These are phyloP conservation scores for Ophiostoma himal-ulmi DNA, from an alignment of 2,329 filamentous ascomycete genomes.

Conservation along the genomic window DNA sequence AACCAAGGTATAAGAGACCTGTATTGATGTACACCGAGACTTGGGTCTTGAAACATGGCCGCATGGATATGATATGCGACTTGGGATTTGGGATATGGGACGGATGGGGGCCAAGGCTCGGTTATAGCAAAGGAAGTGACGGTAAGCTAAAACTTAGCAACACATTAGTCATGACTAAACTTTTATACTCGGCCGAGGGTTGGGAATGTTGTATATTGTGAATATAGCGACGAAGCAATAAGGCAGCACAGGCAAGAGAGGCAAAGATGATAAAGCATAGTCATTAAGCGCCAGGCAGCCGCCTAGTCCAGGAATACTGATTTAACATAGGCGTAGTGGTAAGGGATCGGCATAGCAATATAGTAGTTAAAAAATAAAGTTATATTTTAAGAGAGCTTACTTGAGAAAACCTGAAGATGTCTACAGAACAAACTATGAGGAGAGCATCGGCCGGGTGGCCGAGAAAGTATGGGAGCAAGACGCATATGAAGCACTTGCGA, in stretches of 20 bases:
- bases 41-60: conserved; percentile 2
- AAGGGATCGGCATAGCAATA: neutral
- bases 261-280: neutral
- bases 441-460: neutral
- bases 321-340: neutral
- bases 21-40: neutral
- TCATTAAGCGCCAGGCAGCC: conserved; percentile 7
- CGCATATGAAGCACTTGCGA: neutral
- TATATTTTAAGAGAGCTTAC: neutral
- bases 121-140: neutral
- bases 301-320: neutral
- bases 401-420: neutral
- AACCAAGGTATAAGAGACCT: neutral
- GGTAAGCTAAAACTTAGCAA: neutral
- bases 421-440: neutral
- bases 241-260: neutral
- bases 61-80: neutral
- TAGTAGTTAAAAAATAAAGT: neutral
- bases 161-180: neutral
- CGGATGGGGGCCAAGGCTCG: neutral
- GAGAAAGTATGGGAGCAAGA: neutral
- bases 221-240: neutral
- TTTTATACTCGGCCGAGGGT: neutral
- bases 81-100: neutral
- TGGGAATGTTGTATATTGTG: neutral